Evolutionary conservation across 805 yeast genomes (phyloP), one percentile per base, ranked within the genome.

Genomic region (Pichia deserticola): DNA sequence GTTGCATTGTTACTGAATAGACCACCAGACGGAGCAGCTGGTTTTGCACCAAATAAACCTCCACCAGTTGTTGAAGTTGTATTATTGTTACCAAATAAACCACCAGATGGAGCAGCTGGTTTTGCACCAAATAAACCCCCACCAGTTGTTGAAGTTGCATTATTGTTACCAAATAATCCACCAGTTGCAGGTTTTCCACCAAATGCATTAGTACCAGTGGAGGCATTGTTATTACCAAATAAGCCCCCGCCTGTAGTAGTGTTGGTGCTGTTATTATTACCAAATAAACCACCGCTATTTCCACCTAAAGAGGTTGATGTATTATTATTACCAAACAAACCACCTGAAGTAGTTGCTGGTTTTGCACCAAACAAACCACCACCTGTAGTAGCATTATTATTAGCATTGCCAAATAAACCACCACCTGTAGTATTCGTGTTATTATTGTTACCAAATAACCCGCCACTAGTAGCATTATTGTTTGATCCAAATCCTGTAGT

Each of bases 41-140:
- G 50, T 40, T 50, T 33, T 32, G 48, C 49, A 15, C 76, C 77
- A 57, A 74, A 74, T 39, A 72, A 50, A 1, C 76, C 75, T 15
- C 72, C 71, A n/a, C 48, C 51, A 7, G 56, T 45, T 20, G 20
- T 20, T 20, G 20, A 20, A 13, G 49, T 39, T 11, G 45, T 27
- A 25, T 35, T 35, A 57, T 57, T 29, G 41, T 51, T 54, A 36
- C 69, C 66, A 52, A 64, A 64, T 5, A 60, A 28, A 20, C 50
- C 52, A 38, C 52, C 49, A 27, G 40, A 11, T 27, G 53, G 12
- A 36, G 47, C 45, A 12, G 52, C 53, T 27, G 64, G 49, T 13
- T 61, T 57, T 55, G 57, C 64, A 32, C 73, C 70, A 60, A 70
- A 73, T 47, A 71, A 54, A 28, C 70, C 73, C 49, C 72, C 74